A percentile compares a stretch with the other conserved stretches of the same genome.
These are phyloP conservation scores for Colletotrichum filicis DNA, from an alignment of 2,329 filamentous ascomycete genomes.

Conservation along the genomic window DNA sequence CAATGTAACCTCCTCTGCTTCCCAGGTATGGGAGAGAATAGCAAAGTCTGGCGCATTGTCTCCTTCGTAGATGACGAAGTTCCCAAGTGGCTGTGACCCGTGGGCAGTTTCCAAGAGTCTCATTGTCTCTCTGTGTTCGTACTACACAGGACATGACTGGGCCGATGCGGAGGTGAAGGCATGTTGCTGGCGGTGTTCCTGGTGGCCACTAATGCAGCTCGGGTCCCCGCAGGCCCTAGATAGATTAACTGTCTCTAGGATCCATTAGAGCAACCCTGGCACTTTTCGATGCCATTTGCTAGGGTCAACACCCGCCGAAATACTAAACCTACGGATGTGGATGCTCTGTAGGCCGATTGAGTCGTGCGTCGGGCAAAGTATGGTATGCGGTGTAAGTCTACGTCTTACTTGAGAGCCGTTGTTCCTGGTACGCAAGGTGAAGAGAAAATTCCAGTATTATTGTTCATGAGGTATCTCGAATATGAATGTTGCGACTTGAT, in stretches of 20 bases:
- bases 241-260: neutral
- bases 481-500: neutral
- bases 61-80: neutral
- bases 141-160: neutral
- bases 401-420: neutral
- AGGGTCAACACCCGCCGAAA: neutral
- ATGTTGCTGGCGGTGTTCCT: neutral
- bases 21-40: slow-evolving; percentile 36
- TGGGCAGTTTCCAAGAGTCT: neutral
- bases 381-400: neutral
- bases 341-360: neutral
- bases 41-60: slow-evolving; percentile 30
- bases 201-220: neutral
- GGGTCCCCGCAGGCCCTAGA: neutral
- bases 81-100: neutral
- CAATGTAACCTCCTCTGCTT: neutral
- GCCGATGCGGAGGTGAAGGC: neutral
- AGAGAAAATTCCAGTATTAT: neutral
- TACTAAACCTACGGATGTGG: neutral
- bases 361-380: neutral
- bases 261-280: neutral
- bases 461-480: neutral
- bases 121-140: neutral
- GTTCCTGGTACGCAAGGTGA: neutral
- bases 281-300: neutral